phyloP scores from a whole-genome alignment of 352 stramenopile species.

The Phytophthora pluvialis region DNA sequence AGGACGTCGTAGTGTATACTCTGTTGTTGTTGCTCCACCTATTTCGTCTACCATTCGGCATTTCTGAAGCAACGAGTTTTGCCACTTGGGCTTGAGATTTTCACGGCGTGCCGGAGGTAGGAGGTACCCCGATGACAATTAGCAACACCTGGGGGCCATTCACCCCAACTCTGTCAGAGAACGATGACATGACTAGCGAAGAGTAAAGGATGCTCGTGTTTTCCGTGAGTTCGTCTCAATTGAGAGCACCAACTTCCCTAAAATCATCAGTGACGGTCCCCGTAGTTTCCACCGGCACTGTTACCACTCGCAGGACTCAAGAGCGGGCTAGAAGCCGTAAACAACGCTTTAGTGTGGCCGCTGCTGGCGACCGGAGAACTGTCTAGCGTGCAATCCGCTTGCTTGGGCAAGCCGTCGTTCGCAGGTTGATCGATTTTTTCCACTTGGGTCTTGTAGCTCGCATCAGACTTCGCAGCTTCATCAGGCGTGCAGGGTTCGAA shows the following conservation, averaged over 20 bases:
- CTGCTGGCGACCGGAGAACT: background rate
- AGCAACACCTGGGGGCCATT: too few relatives aligned
- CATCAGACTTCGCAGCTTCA: constrained; percentile 5
- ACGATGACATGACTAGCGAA: too few relatives aligned
- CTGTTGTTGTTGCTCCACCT: too few relatives aligned
- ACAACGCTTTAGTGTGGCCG: background rate
- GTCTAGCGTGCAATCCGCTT: background rate
- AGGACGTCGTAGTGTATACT: too few relatives aligned
- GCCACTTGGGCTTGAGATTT: too few relatives aligned
- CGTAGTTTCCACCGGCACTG: constrained; percentile 4
- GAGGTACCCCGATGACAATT: too few relatives aligned
- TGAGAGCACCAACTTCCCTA: background rate
- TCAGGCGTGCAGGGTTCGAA: constrained; percentile 12
- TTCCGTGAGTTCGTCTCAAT: background rate
- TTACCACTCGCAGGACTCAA: constrained; percentile 1
- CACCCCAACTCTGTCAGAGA: too few relatives aligned
- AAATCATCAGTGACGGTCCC: background rate
- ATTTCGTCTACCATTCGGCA: too few relatives aligned
- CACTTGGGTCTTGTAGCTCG: constrained; percentile 8
- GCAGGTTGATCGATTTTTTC: background rate
- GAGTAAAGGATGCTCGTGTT: background rate
- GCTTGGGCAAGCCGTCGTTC: background rate
- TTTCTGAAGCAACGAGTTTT: too few relatives aligned
- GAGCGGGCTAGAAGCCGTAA: constrained; percentile 4
- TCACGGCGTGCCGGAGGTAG: too few relatives aligned